Evolutionary conservation across 306 rosid genomes (phyloP).

Genomic region (Glycine soja): DNA sequence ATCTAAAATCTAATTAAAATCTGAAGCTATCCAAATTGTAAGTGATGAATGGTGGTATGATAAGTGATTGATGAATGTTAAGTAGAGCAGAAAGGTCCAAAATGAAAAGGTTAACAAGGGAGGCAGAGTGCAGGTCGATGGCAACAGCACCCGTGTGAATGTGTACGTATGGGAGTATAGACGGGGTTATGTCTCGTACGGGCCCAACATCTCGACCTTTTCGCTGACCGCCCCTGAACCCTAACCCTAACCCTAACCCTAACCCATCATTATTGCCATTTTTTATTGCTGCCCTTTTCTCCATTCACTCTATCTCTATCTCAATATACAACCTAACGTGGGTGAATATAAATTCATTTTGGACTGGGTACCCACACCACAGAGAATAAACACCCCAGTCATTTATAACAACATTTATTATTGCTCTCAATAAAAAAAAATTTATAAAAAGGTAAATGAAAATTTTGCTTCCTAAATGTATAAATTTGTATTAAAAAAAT

Average conservation of each 20-base stretch:
- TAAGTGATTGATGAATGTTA: neutral
- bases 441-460: too few relatives aligned
- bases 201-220: slow-evolving; percentile 58
- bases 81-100: neutral
- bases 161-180: slow-evolving; percentile 49
- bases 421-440: neutral
- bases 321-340: too few relatives aligned
- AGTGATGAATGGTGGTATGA: neutral
- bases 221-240: neutral
- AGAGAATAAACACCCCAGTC: slow-evolving; percentile 36
- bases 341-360: too few relatives aligned
- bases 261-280: slow-evolving; percentile 54
- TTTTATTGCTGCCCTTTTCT: neutral
- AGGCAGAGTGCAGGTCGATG: slow-evolving; percentile 9
- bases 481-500: neutral
- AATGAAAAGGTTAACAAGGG: neutral
- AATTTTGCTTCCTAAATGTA: too few relatives aligned
- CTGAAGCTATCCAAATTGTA: neutral
- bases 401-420: neutral
- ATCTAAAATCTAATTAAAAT: too few relatives aligned
- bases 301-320: neutral
- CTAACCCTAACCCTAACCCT: neutral
- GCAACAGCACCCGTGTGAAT: slow-evolving; percentile 51
- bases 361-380: slow-evolving; percentile 43
- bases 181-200: slow-evolving; percentile 57